Conservation (phyloP, 2,329 filamentous ascomycete genomes). For the Paraphaeosphaeria minitans region DNA sequence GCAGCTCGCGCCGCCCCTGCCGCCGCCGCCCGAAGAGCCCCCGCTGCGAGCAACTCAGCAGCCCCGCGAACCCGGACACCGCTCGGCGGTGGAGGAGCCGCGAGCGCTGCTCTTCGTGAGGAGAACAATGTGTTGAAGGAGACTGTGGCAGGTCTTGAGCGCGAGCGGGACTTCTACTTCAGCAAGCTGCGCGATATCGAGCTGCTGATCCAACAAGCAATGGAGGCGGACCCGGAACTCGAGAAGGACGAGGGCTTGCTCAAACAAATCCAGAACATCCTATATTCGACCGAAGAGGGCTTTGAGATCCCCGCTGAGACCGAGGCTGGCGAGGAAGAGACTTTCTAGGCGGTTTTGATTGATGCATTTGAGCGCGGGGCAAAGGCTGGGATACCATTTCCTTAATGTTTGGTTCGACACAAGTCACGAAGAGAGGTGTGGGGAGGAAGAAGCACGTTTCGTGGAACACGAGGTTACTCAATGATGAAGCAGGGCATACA, state of each 20-base stretch:
- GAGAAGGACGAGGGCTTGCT: conserved; percentile 93
- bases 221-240: conserved; percentile 88
- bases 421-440: conserved; percentile 16
- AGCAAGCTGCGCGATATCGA: conserved; percentile 98
- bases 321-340: conserved; percentile 77
- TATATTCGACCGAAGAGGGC: conserved; percentile 87
- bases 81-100: conserved; percentile 57
- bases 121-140: conserved; percentile 93
- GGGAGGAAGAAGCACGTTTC: neutral
- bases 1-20: conserved; percentile 60
- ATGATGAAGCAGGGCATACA: neutral
- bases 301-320: conserved; percentile 88
- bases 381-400: conserved; percentile 39
- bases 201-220: conserved; percentile 87
- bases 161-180: conserved; percentile 98
- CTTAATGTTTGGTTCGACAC: conserved; percentile 22
- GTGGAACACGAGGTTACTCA: neutral
- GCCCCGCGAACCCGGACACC: conserved; percentile 50
- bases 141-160: conserved; percentile 90
- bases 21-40: conserved; percentile 51
- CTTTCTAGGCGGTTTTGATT: conserved; percentile 26
- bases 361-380: conserved; percentile 40
- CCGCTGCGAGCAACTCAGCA: conserved; percentile 47
- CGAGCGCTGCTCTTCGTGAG: conserved; percentile 73
- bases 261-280: conserved; percentile 94